Percentiles rank a stretch among this genome's conserved stretches.
phyloP scores from a whole-genome alignment of 2,329 filamentous ascomycete genomes.

The Neofusicoccum cordaticola region DNA sequence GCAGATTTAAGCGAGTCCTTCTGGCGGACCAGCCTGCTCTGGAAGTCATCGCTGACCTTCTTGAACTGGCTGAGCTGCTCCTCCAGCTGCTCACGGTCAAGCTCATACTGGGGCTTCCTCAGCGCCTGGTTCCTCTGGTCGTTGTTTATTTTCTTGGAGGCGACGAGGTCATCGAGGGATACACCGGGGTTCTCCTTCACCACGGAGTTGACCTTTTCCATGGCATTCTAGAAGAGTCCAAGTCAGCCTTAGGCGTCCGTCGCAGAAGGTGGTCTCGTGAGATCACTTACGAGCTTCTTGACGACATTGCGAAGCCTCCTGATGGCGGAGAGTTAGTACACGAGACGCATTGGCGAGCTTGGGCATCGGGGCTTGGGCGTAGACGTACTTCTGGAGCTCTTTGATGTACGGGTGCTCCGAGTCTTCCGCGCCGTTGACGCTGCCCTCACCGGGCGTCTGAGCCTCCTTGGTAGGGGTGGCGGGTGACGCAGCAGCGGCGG shows the following conservation, averaged over 20 bases:
- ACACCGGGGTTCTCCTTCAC: conserved; percentile 68
- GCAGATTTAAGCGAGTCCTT: conserved; percentile 54
- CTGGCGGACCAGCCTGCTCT: conserved; percentile 57
- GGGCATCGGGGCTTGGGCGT: not conserved
- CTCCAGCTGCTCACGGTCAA: conserved; percentile 67
- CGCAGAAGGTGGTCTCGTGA: not conserved
- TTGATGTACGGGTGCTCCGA: conserved; percentile 76
- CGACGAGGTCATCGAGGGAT: conserved; percentile 70
- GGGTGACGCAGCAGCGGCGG: conserved; percentile 34
- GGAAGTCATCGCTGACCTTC: conserved; percentile 72
- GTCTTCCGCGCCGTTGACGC: conserved; percentile 58
- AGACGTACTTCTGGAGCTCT: conserved; percentile 83
- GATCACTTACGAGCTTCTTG: conserved; percentile 81
- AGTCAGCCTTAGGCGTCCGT: conserved; percentile 23
- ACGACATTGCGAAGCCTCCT: conserved; percentile 88
- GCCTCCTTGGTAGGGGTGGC: conserved; percentile 11
- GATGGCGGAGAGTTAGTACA: not conserved
- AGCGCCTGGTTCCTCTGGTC: conserved; percentile 75
- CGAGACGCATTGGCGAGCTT: not conserved
- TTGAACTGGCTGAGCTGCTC: conserved; percentile 72
- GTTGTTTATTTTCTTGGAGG: conserved; percentile 70
- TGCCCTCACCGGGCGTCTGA: conserved; percentile 1
- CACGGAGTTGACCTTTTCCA: conserved; percentile 68
- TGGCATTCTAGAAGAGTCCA: conserved; percentile 56
- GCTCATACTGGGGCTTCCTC: conserved; percentile 71